Base-by-base conservation (phyloP, 2,329 filamentous ascomycete species). In the Trichophyton rubrum region DNA sequence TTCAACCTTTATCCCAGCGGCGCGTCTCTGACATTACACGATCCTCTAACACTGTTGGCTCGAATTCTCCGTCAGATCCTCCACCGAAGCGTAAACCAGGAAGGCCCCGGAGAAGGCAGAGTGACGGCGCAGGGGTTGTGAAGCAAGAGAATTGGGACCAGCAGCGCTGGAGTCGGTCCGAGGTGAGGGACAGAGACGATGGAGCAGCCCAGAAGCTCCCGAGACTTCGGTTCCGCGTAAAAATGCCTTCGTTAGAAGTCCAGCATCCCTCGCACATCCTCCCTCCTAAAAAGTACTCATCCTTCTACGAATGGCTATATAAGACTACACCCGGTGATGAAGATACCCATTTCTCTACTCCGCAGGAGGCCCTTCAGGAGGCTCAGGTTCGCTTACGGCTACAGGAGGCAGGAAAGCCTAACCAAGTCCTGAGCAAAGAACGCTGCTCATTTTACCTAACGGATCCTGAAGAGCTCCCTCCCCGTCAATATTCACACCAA, bases 401-500 rank as follows among this genome's bases (percentile, higher is more conserved):
- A 30, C 83, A 90, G 65, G 76, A 84, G 56, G 91, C 90, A 64
- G 84, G 84, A 2, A 79, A 88, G 67, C 82, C 85, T 3, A 91
- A 90, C 15, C 89, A 90, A 1, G 71, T 90, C 3, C 78, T 96
- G 30, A 90, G 87, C 58, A 76, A 80, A 59, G 83, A 85, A 62
- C 79, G 81, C 62, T 92, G 88, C 69, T 86, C 85, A 1, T 75
- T 86, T 24, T 93, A 88, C 66, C 80, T 85, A 17, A 88, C 88
- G 0, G 88, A 93, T 64, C 78, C 84, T 11, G 80, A 81, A 62
- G 85, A 89, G 61, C 88, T 95, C 67, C 88, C 88, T 0, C 82
- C 84, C 0, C 80, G 82, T 59, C 89, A 93, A 68, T 97, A 89
- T 78, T 85, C 87, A n/a, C 90, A 95, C 66, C 82, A 84, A 69